Evolutionary conservation across 2,329 filamentous ascomycete species (phyloP).

Genomic region (Mollisiaceae sp.): DNA sequence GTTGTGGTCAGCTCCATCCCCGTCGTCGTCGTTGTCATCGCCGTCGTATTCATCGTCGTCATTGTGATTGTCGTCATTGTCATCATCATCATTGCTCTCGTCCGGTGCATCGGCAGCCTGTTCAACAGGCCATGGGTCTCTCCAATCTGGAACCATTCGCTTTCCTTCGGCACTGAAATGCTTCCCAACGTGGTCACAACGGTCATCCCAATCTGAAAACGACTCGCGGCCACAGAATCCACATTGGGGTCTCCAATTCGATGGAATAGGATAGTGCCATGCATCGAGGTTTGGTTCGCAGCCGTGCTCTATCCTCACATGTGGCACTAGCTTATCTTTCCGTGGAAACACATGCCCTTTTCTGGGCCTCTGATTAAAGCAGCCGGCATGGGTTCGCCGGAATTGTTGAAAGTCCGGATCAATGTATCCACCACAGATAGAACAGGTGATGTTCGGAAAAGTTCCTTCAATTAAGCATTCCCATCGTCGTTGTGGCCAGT

Average conservation of each 20-base stretch:
- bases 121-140: slow-evolving; percentile 15
- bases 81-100: neutral
- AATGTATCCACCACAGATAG: slow-evolving; percentile 7
- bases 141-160: slow-evolving; percentile 16
- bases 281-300: slow-evolving; percentile 3
- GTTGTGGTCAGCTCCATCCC: neutral
- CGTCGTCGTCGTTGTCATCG: slow-evolving; percentile 4
- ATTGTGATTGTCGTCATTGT: too few species aligned
- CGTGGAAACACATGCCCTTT: slow-evolving; percentile 8
- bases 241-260: slow-evolving; percentile 14
- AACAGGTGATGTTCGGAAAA: neutral
- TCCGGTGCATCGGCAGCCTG: slow-evolving; percentile 8
- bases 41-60: too few species aligned
- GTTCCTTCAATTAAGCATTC: slow-evolving; percentile 12
- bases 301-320: slow-evolving; percentile 7
- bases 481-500: slow-evolving; percentile 18
- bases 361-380: neutral
- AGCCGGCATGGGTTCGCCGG: neutral
- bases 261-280: slow-evolving; percentile 8
- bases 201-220: slow-evolving; percentile 12
- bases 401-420: neutral
- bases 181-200: slow-evolving; percentile 16
- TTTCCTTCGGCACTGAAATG: slow-evolving; percentile 10
- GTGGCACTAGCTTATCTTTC: slow-evolving; percentile 13
- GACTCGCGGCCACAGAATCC: slow-evolving; percentile 13